phyloP scores from a whole-genome alignment of 1,284 basidiomycete genomes.

The Sanghuangporus sanghuang region DNA sequence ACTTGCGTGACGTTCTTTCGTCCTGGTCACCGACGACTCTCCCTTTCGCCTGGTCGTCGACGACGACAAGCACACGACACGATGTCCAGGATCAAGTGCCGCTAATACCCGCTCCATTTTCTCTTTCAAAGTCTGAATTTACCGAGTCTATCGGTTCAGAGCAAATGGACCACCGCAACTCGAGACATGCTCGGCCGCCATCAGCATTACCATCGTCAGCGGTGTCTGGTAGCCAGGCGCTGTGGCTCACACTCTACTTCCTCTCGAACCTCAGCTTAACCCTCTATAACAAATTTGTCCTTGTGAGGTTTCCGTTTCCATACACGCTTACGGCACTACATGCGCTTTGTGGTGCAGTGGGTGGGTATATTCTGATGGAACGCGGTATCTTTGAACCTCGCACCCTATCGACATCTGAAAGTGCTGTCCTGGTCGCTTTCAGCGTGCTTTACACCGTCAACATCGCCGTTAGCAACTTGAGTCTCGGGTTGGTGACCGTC shows the following conservation, averaged over 20 bases:
- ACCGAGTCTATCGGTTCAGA: neutral
- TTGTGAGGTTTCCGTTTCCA: constrained; percentile 88
- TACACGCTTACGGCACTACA: constrained; percentile 88
- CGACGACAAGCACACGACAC: neutral
- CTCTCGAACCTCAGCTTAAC: constrained; percentile 85
- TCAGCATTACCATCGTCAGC: neutral
- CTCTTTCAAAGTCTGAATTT: neutral
- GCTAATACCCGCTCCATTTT: neutral
- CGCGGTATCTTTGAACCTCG: constrained; percentile 60
- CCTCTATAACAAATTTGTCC: constrained; percentile 87
- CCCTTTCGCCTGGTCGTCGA: neutral
- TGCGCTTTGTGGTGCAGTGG: constrained; percentile 76
- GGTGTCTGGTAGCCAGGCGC: neutral
- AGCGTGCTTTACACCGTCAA: constrained; percentile 88
- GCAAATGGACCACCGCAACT: neutral
- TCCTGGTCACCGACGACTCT: neutral
- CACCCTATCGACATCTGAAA: constrained; percentile 50
- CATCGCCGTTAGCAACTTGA: constrained; percentile 89
- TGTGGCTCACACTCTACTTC: constrained; percentile 81
- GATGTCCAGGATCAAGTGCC: constrained; percentile 4
- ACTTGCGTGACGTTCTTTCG: constrained; percentile 4
- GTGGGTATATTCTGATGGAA: constrained; percentile 66
- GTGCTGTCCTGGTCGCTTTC: constrained; percentile 67
- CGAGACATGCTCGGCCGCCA: neutral
- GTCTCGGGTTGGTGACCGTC: constrained; percentile 83